Percentiles rank a stretch among this genome's conserved stretches.
phyloP scores from a whole-genome alignment of 2,329 filamentous ascomycete genomes.

The Fusarium stilboides region DNA sequence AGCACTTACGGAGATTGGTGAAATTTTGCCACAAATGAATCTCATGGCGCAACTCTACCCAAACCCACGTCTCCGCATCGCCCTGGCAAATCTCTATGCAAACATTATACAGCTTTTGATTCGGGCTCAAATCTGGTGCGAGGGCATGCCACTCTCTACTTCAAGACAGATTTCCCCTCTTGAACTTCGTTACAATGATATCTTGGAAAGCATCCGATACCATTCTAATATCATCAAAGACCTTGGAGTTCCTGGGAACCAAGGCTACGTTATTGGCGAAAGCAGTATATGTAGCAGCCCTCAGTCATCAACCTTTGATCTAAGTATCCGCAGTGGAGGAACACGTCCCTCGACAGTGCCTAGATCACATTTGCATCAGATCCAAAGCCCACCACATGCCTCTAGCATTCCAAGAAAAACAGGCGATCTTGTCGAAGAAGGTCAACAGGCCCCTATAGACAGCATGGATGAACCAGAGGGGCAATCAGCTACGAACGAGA shows the following conservation, averaged over 20 bases:
- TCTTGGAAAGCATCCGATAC: too few species aligned
- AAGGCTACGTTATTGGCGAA: neutral
- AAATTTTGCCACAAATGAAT: neutral
- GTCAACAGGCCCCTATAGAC: too few species aligned
- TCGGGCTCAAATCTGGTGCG: too few species aligned
- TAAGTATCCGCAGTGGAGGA: neutral
- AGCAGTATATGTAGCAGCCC: rapidly evolving
- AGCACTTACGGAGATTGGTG: neutral
- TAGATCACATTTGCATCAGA: neutral
- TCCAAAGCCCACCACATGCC: neutral
- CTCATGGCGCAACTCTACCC: neutral
- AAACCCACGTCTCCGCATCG: too few species aligned
- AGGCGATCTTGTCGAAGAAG: neutral
- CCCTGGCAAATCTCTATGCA: too few species aligned
- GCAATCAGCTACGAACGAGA: neutral
- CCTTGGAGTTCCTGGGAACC: too few species aligned
- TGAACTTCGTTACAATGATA: too few species aligned
- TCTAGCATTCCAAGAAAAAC: rapidly evolving
- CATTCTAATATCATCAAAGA: too few species aligned
- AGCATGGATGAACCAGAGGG: rapidly evolving
- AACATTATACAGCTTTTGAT: too few species aligned
- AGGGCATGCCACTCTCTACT: too few species aligned
- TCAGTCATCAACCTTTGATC: neutral
- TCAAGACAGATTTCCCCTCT: too few species aligned
- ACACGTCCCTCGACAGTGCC: neutral